phyloP scores from a whole-genome alignment of 805 yeast genomes.

The Lachancea meyersii region DNA sequence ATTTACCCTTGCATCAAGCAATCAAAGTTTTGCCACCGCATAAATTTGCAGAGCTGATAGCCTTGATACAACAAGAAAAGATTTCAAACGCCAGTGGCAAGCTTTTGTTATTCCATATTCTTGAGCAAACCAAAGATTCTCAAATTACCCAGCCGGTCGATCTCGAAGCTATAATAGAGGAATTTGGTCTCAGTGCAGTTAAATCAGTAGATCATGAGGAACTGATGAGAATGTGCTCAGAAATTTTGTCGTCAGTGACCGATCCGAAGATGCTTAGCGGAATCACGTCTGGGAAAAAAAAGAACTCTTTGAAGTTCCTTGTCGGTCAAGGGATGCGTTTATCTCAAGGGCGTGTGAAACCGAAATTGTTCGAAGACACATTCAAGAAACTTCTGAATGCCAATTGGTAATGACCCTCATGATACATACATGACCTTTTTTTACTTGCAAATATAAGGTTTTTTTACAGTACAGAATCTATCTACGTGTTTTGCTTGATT shows the following conservation, averaged over 20 bases:
- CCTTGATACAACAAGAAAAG: constrained; percentile 39
- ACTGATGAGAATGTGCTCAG: constrained; percentile 39
- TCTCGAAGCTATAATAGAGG: constrained; percentile 44
- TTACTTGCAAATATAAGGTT: background rate
- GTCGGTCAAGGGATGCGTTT: constrained; percentile 81
- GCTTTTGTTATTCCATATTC: constrained; percentile 53
- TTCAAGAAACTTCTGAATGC: constrained; percentile 29
- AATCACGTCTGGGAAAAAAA: constrained; percentile 51
- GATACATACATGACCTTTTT: background rate
- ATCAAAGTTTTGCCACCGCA: constrained; percentile 34
- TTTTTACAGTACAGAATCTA: background rate
- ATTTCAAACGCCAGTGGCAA: constrained; percentile 68
- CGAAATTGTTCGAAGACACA: constrained; percentile 32
- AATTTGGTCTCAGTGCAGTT: constrained; percentile 42
- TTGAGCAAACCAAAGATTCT: constrained; percentile 36
- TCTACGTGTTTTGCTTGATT: background rate
- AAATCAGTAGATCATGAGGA: constrained; percentile 31
- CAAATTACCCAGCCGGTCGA: constrained; percentile 8
- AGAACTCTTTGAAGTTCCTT: constrained; percentile 62
- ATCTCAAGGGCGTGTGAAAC: constrained; percentile 54
- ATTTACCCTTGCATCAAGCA: constrained; percentile 31
- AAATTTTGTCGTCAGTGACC: constrained; percentile 36
- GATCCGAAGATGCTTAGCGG: constrained; percentile 51
- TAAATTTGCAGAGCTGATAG: constrained; percentile 50
- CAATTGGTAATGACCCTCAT: constrained; percentile 10